A percentile compares a stretch with the other conserved stretches of the same genome.
Evolutionary conservation across 2,329 filamentous ascomycete species (phyloP).

Genomic region (Colletotrichum phormii): DNA sequence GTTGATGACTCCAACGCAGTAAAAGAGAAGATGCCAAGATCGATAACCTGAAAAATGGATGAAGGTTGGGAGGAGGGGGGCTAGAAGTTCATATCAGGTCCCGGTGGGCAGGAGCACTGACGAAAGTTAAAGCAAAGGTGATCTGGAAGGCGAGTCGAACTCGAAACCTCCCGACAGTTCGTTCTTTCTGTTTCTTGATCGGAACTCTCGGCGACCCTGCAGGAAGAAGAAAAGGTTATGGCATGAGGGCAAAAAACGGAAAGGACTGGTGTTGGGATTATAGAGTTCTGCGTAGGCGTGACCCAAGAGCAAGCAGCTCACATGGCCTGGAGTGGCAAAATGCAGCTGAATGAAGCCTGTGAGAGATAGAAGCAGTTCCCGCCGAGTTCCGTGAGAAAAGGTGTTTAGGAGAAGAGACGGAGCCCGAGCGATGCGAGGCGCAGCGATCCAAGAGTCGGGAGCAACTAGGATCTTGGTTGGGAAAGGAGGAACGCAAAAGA

Average conservation of each 20-base stretch:
- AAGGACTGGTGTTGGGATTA: not conserved
- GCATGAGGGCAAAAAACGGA: not conserved
- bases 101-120: not conserved
- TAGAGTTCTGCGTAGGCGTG: not conserved
- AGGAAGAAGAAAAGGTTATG: not conserved
- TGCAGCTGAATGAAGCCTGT: not conserved
- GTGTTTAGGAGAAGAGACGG: slow-evolving; percentile 30
- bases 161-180: not conserved
- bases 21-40: slow-evolving; percentile 1
- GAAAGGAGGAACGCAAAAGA: not conserved
- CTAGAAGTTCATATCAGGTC: slow-evolving; percentile 10
- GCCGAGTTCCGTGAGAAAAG: slow-evolving; percentile 1
- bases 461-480: not conserved
- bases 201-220: not conserved
- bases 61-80: not conserved
- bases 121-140: not conserved
- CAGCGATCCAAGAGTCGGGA: slow-evolving; percentile 20
- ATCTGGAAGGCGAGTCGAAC: not conserved
- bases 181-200: not conserved
- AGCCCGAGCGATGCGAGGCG: slow-evolving; percentile 33
- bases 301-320: not conserved
- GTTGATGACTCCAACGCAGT: not conserved
- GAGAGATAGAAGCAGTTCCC: not conserved
- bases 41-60: not conserved
- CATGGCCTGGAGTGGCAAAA: not conserved